phyloP scores from a whole-genome alignment of 129 eudicot genomes.

The Ambrosia artemisiifolia region DNA sequence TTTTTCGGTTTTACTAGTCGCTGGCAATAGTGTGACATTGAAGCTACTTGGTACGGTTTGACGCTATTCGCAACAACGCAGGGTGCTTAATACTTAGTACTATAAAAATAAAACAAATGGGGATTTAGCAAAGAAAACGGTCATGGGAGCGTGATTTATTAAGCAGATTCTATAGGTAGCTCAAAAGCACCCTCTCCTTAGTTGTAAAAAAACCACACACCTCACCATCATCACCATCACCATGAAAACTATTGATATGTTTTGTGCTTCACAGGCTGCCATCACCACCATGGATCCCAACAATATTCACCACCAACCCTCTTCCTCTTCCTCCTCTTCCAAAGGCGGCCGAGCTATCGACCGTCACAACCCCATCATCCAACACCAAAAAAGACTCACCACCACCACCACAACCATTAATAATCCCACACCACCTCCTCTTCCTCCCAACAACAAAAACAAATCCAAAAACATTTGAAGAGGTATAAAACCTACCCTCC shows the following conservation, averaged over 20 bases:
- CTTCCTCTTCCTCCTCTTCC: slow-evolving; percentile 38
- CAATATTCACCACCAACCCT: slow-evolving; percentile 16
- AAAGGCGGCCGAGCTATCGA: slow-evolving; percentile 70
- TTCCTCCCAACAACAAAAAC: slow-evolving; percentile 13
- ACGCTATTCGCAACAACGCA: too few relatives aligned
- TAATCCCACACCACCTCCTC: slow-evolving; percentile 3
- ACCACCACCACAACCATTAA: not conserved
- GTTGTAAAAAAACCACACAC: slow-evolving; percentile 20
- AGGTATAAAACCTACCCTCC: too few relatives aligned
- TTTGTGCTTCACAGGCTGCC: slow-evolving; percentile 56
- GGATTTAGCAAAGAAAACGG: not conserved
- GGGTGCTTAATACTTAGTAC: too few relatives aligned
- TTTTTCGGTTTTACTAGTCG: too few relatives aligned
- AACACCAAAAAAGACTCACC: slow-evolving; percentile 48
- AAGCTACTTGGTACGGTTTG: too few relatives aligned
- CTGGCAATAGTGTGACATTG: too few relatives aligned
- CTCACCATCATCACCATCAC: not conserved
- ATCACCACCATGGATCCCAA: slow-evolving; percentile 32
- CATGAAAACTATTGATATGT: slow-evolving; percentile 42
- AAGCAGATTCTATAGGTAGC: slow-evolving; percentile 28
- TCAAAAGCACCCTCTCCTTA: slow-evolving; percentile 21
- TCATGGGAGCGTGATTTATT: slow-evolving; percentile 5
- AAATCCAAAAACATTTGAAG: not conserved
- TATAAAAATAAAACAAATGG: not conserved
- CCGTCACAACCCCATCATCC: slow-evolving; percentile 85